Evolutionary conservation across 129 eudicot species (phyloP), one percentile per base, ranked within the genome.

Genomic region (Rutidosis leptorrhynchoides): DNA sequence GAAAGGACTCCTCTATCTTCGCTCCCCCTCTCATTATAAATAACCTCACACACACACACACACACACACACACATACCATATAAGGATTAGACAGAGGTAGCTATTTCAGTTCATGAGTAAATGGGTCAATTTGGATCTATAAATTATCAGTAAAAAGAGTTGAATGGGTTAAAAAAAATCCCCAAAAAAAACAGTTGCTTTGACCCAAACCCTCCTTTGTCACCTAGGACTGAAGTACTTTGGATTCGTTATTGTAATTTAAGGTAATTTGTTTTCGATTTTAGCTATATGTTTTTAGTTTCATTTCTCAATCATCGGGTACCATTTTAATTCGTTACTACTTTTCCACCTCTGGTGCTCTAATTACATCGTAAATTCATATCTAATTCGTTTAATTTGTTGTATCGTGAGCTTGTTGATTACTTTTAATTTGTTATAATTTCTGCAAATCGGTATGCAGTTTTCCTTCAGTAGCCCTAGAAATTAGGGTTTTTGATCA

Each of bases 1-100:
- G 96, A 79, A 65, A 85, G 51, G 79, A 83, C 91, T 74, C 98
- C 98, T 77, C 81, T 78, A 69, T 88, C 96, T 79, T 76, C 77
- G 29, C 67, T 64, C 58, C 82, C 81, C 81, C 75, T 80, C 80
- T 83, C 91, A 26, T 82, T 88, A 83, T 88, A 88, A 20, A 92
- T 49, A 62, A 92, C 96, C 98, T 92, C 69, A 66, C 75, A 35
- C 72, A 71, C 69, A 77, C 29, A 74, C 16, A 58, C 23, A 58
- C 15, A 46, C 16, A 58, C 29, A 27, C 66, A 33, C n/a, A 42
- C 35, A 3, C 26, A 21, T 7, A 30, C 14, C 68, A 56, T 19
- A 21, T 21, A 35, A 33, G 54, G n/a, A 27, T 72, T 48, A 7
- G 0, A 19, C 52, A 48, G 20, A 66, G 16, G 58, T n/a, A 24